phyloP scores from a whole-genome alignment of 495 filamentous ascomycete genomes.

The Cetradonia linearis region DNA sequence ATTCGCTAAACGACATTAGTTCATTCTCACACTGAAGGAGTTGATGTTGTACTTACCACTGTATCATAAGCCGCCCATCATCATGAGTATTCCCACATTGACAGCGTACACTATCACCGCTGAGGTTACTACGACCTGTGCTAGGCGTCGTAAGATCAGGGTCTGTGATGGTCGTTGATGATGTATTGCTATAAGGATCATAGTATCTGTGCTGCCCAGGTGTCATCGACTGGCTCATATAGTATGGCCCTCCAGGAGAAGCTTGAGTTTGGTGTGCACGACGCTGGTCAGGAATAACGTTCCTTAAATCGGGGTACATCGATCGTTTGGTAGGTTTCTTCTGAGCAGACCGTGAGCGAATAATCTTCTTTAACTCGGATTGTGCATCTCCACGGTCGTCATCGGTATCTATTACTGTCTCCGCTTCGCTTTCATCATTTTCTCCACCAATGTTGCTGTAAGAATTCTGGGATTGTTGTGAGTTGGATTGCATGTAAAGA shows the following conservation, averaged over 20 bases:
- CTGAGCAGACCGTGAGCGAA: slow-evolving; percentile 47
- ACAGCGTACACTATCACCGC: slow-evolving; percentile 55
- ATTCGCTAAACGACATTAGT: slow-evolving; percentile 49
- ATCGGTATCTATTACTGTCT: slow-evolving; percentile 43
- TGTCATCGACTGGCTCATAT: slow-evolving; percentile 29
- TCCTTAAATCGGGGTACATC: background rate
- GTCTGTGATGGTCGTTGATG: slow-evolving; percentile 60
- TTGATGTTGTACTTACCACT: slow-evolving; percentile 49
- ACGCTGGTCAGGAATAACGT: slow-evolving; percentile 6
- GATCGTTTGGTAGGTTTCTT: slow-evolving; percentile 28
- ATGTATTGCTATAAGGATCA: slow-evolving; percentile 33
- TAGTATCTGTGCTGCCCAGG: slow-evolving; percentile 25
- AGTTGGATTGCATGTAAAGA: slow-evolving; percentile 4
- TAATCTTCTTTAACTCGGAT: slow-evolving; percentile 61
- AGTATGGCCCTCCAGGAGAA: slow-evolving; percentile 20
- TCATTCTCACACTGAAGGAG: background rate
- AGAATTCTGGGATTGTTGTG: slow-evolving; percentile 3
- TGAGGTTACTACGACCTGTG: slow-evolving; percentile 46
- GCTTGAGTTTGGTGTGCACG: slow-evolving; percentile 10
- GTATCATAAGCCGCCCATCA: slow-evolving; percentile 65
- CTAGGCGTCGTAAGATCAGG: slow-evolving; percentile 57
- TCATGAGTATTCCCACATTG: slow-evolving; percentile 58
- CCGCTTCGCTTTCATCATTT: slow-evolving; percentile 42
- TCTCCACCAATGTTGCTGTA: slow-evolving; percentile 5
- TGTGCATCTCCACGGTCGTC: slow-evolving; percentile 46